These are phyloP conservation scores for Zalaria obscura DNA, from an alignment of 2,329 filamentous ascomycete genomes.

Conservation along the genomic window DNA sequence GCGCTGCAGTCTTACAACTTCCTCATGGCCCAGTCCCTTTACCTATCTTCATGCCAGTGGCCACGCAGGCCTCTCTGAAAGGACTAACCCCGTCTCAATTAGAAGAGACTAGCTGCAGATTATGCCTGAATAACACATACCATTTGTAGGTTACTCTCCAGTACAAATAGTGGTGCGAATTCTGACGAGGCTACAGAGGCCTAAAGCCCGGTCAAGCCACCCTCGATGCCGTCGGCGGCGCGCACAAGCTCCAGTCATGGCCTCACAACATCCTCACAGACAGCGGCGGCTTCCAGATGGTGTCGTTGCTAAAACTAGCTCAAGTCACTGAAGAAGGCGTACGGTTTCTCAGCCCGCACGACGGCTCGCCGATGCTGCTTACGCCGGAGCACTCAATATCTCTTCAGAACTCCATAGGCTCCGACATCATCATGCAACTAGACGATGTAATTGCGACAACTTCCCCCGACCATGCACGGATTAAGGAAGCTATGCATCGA, in stretches of 20 bases:
- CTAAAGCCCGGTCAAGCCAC: conserved; percentile 88
- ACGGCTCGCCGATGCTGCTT: conserved; percentile 88
- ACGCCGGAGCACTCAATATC: conserved; percentile 95
- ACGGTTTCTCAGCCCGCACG: conserved; percentile 88
- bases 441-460: conserved; percentile 97
- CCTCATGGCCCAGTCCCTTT: conserved; percentile 85
- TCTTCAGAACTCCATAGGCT: conserved; percentile 92
- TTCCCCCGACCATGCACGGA: conserved; percentile 73
- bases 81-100: conserved; percentile 86
- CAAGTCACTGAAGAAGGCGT: conserved; percentile 93
- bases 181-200: conserved; percentile 34
- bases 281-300: conserved; percentile 80
- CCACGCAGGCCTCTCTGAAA: conserved; percentile 90
- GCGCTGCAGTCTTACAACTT: conserved; percentile 73
- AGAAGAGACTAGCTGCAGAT: conserved; percentile 71
- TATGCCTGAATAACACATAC: conserved; percentile 97
- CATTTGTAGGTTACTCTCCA: conserved; percentile 44
- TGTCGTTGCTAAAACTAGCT: conserved; percentile 83
- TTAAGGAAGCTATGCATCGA: conserved; percentile 88
- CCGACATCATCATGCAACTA: conserved; percentile 98
- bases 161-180: background rate
- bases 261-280: conserved; percentile 81
- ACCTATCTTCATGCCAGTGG: conserved; percentile 96
- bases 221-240: conserved; percentile 75
- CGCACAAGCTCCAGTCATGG: conserved; percentile 92